Base-by-base conservation (phyloP, 2,329 filamentous ascomycete species). In the Gaeumannomyces tritici region DNA sequence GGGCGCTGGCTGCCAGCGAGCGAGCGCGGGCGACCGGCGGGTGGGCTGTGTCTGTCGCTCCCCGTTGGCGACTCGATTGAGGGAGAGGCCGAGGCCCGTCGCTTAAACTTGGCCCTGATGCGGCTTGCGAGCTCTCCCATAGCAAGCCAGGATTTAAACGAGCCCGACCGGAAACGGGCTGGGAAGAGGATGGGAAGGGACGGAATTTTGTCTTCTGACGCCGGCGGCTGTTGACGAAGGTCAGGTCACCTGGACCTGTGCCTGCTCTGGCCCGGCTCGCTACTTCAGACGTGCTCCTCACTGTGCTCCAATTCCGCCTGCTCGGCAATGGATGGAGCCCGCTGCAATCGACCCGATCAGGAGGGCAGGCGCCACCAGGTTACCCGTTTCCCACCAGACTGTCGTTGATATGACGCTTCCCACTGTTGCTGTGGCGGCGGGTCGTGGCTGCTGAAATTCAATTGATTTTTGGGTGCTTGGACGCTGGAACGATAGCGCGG, bases 51-150 rank as follows among this genome's bases (percentile, higher is more conserved):
- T 21, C 26, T 56, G 51, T 15, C 12, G 51, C 29, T 47, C 9
- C n/a, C 33, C 28, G 27, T 57, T 11, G 47, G 31, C 28, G 60
- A 57, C 21, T 54, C 29, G 11, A 55, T 57, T 28, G 60, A 61
- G 29, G 60, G 54, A 8, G 60, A 35, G 24, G 51, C 31, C 51
- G 51, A 56, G 54, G 60, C 55, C 21, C 59, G 59, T 55, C 59
- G 28, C 59, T 55, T 55, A 27, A 61, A 61, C 54, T 61, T 61
- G 54, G 60, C 51, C 54, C 55, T 31, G 31, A 61, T 55, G 33
- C 55, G 55, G 60, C 51, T 42, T 33, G 60, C 54, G 31, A 61
- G 29, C 33, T 61, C 60, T 61, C 60, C 60, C 60, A 61, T 61
- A 57, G n/a, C 54, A 56, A n/a, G 54, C 42, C 21, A 51, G 18